A percentile compares a stretch with the other conserved stretches of the same genome.
Conservation (phyloP, 1,284 basidiomycete species). For the Leccinum huronense region DNA sequence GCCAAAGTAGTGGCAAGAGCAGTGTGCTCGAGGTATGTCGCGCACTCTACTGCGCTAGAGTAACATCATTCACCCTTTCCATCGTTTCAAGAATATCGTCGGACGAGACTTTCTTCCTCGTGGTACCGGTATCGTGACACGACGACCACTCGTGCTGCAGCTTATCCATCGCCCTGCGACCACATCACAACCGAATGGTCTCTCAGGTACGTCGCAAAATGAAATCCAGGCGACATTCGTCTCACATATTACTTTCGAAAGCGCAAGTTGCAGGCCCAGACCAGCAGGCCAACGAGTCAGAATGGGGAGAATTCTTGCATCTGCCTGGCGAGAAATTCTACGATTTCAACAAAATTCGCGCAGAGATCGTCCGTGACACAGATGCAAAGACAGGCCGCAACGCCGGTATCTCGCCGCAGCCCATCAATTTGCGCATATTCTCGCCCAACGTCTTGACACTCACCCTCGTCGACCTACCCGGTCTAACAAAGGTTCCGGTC, state of each 20-base stretch:
- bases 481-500: conserved; percentile 94
- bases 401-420: conserved; percentile 92
- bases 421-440: conserved; percentile 96
- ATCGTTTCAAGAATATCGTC: conserved; percentile 79
- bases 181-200: conserved; percentile 48
- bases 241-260: conserved; percentile 24
- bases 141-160: conserved; percentile 93
- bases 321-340: conserved; percentile 96
- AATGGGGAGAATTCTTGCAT: conserved; percentile 99
- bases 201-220: conserved; percentile 34
- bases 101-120: conserved; percentile 96
- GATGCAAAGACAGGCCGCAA: conserved; percentile 98
- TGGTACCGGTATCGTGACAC: conserved; percentile 96
- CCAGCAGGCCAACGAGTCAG: conserved; percentile 80
- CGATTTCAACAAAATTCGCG: conserved; percentile 96
- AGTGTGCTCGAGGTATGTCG: conserved; percentile 74
- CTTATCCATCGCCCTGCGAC: conserved; percentile 80
- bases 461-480: conserved; percentile 95
- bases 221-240: conserved; percentile 7
- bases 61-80: conserved; percentile 4
- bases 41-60: conserved; percentile 7
- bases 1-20: conserved; percentile 87
- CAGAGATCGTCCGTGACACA: conserved; percentile 95
- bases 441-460: conserved; percentile 96
- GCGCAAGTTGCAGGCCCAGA: conserved; percentile 52